Evolutionary conservation across 2,329 filamentous ascomycete species (phyloP).

Genomic region (Diaporthe aspalathi): DNA sequence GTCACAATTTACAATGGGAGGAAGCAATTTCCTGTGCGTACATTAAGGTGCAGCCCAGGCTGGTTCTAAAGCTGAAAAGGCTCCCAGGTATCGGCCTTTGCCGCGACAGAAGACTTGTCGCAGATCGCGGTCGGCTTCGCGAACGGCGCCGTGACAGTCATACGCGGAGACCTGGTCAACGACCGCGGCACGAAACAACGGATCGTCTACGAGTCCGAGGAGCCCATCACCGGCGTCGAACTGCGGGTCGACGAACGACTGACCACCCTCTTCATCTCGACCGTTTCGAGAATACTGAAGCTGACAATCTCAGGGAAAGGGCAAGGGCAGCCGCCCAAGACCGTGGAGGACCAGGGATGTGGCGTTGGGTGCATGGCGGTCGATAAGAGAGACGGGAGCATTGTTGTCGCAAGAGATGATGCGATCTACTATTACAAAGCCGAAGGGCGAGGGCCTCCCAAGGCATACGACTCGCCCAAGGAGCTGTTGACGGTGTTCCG

Average conservation of each 20-base stretch:
- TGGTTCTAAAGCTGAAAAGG: neutral
- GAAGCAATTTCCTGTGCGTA: slow-evolving; percentile 80
- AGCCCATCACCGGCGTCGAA: slow-evolving; percentile 93
- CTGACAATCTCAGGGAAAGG: slow-evolving; percentile 88
- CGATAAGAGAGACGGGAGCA: slow-evolving; percentile 81
- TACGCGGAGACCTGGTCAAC: slow-evolving; percentile 93
- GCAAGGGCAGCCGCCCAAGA: slow-evolving; percentile 88
- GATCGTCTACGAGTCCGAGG: slow-evolving; percentile 95
- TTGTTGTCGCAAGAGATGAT: slow-evolving; percentile 94
- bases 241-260: slow-evolving; percentile 70
- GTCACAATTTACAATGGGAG: slow-evolving; percentile 88
- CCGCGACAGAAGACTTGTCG: slow-evolving; percentile 86
- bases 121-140: slow-evolving; percentile 96
- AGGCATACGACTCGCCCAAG: slow-evolving; percentile 92
- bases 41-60: neutral
- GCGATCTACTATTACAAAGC: slow-evolving; percentile 93
- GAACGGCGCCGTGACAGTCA: slow-evolving; percentile 92
- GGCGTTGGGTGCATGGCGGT: slow-evolving; percentile 95
- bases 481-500: slow-evolving; percentile 81
- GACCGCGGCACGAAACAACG: slow-evolving; percentile 94
- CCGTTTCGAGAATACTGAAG: slow-evolving; percentile 87
- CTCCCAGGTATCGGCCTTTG: slow-evolving; percentile 82
- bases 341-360: slow-evolving; percentile 89
- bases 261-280: slow-evolving; percentile 91
- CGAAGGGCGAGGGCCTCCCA: slow-evolving; percentile 86